Evolutionary conservation across 345 rosid species (phyloP).

Genomic region (Eutrema heterophyllum): DNA sequence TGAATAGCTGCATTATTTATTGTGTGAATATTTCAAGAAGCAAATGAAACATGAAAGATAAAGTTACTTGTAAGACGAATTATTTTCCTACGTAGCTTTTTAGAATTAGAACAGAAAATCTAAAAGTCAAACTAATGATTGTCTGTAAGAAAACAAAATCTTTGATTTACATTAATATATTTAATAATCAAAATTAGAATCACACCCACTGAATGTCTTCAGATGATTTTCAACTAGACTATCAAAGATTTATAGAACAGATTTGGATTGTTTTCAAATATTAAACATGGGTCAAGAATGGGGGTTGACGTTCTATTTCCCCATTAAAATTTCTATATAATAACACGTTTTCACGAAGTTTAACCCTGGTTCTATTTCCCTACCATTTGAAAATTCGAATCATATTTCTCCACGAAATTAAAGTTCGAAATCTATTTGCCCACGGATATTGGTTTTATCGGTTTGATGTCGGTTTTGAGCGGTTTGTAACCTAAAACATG

Average conservation of each 20-base stretch:
- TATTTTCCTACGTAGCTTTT: background rate
- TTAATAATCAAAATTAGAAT: background rate
- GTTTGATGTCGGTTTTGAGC: no score
- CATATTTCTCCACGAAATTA: no score
- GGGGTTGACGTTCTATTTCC: no score
- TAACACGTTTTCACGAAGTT: no score
- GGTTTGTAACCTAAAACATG: no score
- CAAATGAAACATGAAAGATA: background rate
- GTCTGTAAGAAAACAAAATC: background rate
- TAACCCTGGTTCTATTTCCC: no score
- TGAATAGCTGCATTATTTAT: background rate
- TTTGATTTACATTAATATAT: background rate
- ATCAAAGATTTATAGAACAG: no score
- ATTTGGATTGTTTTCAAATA: background rate
- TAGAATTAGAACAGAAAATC: background rate
- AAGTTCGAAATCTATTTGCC: no score
- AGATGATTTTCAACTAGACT: background rate
- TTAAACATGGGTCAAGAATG: conserved; percentile 1
- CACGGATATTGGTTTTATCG: no score
- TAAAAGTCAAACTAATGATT: conserved; percentile 10
- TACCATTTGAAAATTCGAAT: no score
- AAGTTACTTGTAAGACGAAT: background rate
- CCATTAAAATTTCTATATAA: no score
- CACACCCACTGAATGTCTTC: background rate
- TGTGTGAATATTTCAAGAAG: background rate